These are phyloP conservation scores for Bjerkandera adusta DNA, from an alignment of 1,284 basidiomycete species.

Conservation along the genomic window DNA sequence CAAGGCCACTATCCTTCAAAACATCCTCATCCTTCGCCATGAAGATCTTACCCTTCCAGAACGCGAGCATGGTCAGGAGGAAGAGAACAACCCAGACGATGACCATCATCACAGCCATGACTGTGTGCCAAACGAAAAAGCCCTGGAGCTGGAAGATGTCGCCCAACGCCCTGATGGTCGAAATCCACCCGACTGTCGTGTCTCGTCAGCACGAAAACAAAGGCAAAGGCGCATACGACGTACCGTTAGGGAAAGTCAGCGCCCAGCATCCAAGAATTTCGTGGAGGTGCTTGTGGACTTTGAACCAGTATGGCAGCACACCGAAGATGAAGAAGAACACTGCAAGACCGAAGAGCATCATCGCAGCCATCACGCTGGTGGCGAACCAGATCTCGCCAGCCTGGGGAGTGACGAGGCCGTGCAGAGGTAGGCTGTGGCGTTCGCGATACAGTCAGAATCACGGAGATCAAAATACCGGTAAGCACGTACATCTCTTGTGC, in stretches of 20 bases:
- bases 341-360: slow-evolving; percentile 46
- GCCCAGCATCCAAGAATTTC: slow-evolving; percentile 53
- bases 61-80: slow-evolving; percentile 39
- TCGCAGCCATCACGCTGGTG: slow-evolving; percentile 35
- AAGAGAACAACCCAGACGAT: slow-evolving; percentile 40
- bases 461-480: slow-evolving; percentile 7
- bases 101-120: slow-evolving; percentile 39
- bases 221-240: slow-evolving; percentile 12
- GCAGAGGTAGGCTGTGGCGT: slow-evolving; percentile 34
- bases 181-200: slow-evolving; percentile 49
- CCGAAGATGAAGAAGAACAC: slow-evolving; percentile 47
- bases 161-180: slow-evolving; percentile 38
- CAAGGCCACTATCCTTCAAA: slow-evolving; percentile 38
- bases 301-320: slow-evolving; percentile 47
- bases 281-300: slow-evolving; percentile 43
- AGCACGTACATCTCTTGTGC: slow-evolving; percentile 37
- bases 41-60: slow-evolving; percentile 45
- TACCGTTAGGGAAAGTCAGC: slow-evolving; percentile 47
- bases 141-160: slow-evolving; percentile 40
- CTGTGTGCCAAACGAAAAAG: slow-evolving; percentile 38
- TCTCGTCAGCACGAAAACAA: not conserved
- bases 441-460: slow-evolving; percentile 8
- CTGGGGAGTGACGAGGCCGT: slow-evolving; percentile 36
- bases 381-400: slow-evolving; percentile 51
- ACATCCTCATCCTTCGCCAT: slow-evolving; percentile 43